Evolutionary conservation across 2,329 filamentous ascomycete species (phyloP).

Genomic region (Aspergillus arachidicola): DNA sequence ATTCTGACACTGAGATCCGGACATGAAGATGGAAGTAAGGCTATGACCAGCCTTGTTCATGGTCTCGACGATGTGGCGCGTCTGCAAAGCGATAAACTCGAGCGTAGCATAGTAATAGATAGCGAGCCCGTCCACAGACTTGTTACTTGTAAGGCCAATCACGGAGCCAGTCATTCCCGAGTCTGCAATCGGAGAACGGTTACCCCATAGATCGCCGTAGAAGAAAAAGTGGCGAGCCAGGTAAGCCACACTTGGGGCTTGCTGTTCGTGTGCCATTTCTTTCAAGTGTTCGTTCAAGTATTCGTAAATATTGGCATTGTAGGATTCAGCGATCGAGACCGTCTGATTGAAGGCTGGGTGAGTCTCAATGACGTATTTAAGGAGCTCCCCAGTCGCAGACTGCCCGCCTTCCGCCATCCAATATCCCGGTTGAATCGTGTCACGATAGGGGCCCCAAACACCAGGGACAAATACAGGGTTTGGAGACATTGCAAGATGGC

Average conservation of each 20-base stretch:
- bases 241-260: slow-evolving; percentile 78
- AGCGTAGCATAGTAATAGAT: slow-evolving; percentile 94
- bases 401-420: slow-evolving; percentile 99
- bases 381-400: slow-evolving; percentile 89
- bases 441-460: slow-evolving; percentile 96
- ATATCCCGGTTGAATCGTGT: slow-evolving; percentile 86
- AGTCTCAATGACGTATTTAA: slow-evolving; percentile 93
- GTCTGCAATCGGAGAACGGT: slow-evolving; percentile 91
- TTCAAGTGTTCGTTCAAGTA: slow-evolving; percentile 87
- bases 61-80: slow-evolving; percentile 87
- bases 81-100: slow-evolving; percentile 98
- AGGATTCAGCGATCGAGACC: slow-evolving; percentile 74
- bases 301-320: slow-evolving; percentile 89
- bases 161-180: slow-evolving; percentile 89
- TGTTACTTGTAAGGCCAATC: slow-evolving; percentile 84
- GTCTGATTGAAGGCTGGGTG: slow-evolving; percentile 88
- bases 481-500: slow-evolving; percentile 93
- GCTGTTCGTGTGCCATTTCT: slow-evolving; percentile 68
- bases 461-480: slow-evolving; percentile 91
- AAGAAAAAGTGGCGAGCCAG: slow-evolving; percentile 95
- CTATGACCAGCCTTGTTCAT: slow-evolving; percentile 91
- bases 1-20: slow-evolving; percentile 96
- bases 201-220: slow-evolving; percentile 96
- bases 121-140: slow-evolving; percentile 81
- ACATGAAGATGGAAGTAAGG: slow-evolving; percentile 97